These are phyloP conservation scores for Solanum dulcamara DNA, from an alignment of 257 asterid genomes.

Conservation along the genomic window DNA sequence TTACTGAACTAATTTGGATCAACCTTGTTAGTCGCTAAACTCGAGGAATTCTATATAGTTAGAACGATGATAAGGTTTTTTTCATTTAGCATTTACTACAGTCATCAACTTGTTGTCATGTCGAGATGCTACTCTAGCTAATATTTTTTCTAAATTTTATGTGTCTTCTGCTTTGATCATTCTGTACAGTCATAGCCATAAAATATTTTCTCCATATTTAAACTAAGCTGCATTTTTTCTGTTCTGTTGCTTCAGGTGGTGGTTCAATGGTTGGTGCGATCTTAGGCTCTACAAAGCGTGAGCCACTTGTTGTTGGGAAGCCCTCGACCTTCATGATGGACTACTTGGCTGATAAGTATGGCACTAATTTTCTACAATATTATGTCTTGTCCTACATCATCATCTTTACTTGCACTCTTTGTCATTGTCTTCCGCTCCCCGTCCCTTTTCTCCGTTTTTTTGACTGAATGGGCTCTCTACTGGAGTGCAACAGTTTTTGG, in stretches of 20 bases:
- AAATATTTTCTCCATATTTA: not conserved
- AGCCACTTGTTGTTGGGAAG: slow-evolving; percentile 93
- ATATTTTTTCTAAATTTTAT: not conserved
- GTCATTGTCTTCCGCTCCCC: not conserved
- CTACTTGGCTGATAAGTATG: slow-evolving; percentile 79
- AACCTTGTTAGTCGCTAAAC: not conserved
- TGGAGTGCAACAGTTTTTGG: not conserved
- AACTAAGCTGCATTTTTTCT: not conserved
- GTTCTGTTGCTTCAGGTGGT: slow-evolving; percentile 49
- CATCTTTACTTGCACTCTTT: not conserved
- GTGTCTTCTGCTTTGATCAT: not conserved
- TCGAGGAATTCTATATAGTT: not conserved
- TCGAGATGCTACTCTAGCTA: not conserved
- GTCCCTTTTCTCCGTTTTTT: not conserved
- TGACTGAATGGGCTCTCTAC: not conserved
- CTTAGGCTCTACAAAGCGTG: slow-evolving; percentile 75
- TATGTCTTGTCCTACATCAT: not conserved
- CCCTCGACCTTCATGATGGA: slow-evolving; percentile 99
- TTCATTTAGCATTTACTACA: not conserved
- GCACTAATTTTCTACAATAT: not conserved
- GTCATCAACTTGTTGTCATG: not conserved
- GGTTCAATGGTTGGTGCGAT: slow-evolving; percentile 95
- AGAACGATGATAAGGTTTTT: not conserved
- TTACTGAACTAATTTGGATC: not conserved
- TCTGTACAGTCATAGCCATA: not conserved